Base-by-base conservation (phyloP, 192 early-diverging fungal species). In the Backusella macrospora region DNA sequence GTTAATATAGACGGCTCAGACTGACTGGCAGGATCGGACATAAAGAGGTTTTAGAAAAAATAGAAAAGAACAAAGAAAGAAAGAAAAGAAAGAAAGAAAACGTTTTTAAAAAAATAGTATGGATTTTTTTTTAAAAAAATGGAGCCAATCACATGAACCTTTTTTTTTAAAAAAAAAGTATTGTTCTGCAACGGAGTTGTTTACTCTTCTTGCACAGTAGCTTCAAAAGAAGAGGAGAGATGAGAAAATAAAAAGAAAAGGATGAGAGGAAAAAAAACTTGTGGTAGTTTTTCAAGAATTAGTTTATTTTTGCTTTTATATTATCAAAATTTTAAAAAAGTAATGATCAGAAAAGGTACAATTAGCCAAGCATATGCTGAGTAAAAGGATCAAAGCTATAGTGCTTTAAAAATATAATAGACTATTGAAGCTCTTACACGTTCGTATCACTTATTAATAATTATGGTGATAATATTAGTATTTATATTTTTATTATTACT, bases 21-120 rank as follows among this genome's bases (percentile, higher is more conserved):
- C 10, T 37, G 23, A 45, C 6, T 26, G 29, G 29, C 48, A 9
- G 34, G 7, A 70, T 29, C 15, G 15, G 42, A 16, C 26, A 70
- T 42, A 18, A 48, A 47, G 45, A 42, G 29, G 23, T 23, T 37
- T 23, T 49, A 23, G 49, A 23, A 29, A 18, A 71, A 46, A 23
- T 34, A 71, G 15, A 70, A 46, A 70, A 48, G 46, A 70, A 70
- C 16, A 70, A 34, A 39, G n/a, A 40, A 68, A 68, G 39, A 40
- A 68, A 68, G n/a, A 18, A 67, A 43, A 14, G 15, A 23, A 68
- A 40, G 43, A 68, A 40, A 44, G 40, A 68, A 21, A 15, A 38
- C 9, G 6, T 52, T 6, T 48, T 52, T 52, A 49, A 47, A 48
- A 52, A 52, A 52, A 52, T 5, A 16, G 15, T 14, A 16, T 48